Conservation (phyloP, 768 basidiomycete species). For the Hydnum rufescens region DNA sequence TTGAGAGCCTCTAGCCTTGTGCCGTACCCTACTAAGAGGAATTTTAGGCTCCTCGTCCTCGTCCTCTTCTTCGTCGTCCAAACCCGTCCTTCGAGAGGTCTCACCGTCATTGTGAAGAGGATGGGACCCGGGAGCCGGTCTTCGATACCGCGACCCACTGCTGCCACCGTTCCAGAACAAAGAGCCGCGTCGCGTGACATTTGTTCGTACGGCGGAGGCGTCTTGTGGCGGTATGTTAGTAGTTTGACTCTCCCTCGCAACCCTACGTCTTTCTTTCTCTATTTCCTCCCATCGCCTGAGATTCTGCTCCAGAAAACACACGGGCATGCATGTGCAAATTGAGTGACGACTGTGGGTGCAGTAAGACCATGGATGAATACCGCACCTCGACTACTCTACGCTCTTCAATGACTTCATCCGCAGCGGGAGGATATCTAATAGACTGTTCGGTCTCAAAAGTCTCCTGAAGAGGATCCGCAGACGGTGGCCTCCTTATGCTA, state of each 20-base stretch:
- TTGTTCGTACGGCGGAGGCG: constrained; percentile 13
- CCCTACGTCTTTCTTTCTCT: constrained; percentile 56
- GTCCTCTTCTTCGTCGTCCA: not conserved
- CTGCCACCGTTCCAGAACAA: not conserved
- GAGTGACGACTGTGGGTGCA: not conserved
- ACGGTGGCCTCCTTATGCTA: not conserved
- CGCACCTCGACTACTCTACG: constrained; percentile 52
- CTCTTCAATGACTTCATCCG: constrained; percentile 46
- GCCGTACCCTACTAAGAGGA: no score
- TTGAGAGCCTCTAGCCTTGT: not conserved
- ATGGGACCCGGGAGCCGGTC: not conserved
- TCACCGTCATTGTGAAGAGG: not conserved
- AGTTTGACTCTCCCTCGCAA: constrained; percentile 34
- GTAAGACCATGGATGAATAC: constrained; percentile 8
- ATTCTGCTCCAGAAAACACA: constrained; percentile 26
- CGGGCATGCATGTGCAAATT: not conserved
- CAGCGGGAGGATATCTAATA: constrained; percentile 40
- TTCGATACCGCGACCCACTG: not conserved
- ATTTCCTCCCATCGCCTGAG: constrained; percentile 58
- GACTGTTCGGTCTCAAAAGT: constrained; percentile 14
- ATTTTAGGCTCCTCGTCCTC: not conserved
- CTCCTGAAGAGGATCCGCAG: not conserved
- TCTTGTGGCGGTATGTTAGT: constrained; percentile 10
- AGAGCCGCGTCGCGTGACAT: not conserved
- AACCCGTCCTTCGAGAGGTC: not conserved